Evolutionary conservation across 2,329 filamentous ascomycete species (phyloP), one percentile per base, ranked within the genome.

Genomic region (Ophiostoma himal-ulmi): DNA sequence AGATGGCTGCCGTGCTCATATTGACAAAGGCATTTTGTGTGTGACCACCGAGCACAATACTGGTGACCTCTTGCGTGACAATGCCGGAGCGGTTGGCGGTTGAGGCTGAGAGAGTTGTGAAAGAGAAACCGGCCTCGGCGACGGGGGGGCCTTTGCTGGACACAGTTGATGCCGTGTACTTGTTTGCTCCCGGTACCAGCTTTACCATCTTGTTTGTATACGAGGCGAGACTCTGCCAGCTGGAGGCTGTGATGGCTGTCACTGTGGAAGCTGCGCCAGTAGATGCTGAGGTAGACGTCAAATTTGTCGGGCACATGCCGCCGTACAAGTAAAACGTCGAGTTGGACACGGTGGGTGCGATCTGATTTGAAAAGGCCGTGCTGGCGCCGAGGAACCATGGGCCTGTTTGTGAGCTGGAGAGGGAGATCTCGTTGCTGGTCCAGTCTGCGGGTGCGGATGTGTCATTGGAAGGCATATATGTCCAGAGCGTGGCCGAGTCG

Each of bases 1-100:
- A 97, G 1, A 97, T 82, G 0, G 93, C 94, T 1, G 94, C 87
- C 62, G 93, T 92, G 70, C 92, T 96, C 90, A 96, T 97, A 78
- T 97, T 96, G 80, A 97, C 89, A 77, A 97, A 97, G 0, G 93
- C 94, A 20, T 83, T 80, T 74, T 88, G 83, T 0, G 93, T 96
- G 77, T 97, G 93, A 0, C 94, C 94, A 57, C 94, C 94, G 20
- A 97, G 81, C 30, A 97, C 81, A 14, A 97, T 87, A 74, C 92
- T 94, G 75, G 89, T 89, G 73, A 90, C 88, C 77, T 94, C 88
- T 76, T 93, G 90, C 5, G 88, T 90, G 57, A 89, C 82, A 2
- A 83, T 82, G 3, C 69, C 72, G 20, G 86, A 88, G 5, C 84
- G 84, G 76, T 91, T 91, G 26, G 89, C 89, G 74, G 88, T 89